Evolutionary conservation across 148 eudicot genomes (phyloP), one percentile per base, ranked within the genome.

Genomic region (Rhododendron henanense): DNA sequence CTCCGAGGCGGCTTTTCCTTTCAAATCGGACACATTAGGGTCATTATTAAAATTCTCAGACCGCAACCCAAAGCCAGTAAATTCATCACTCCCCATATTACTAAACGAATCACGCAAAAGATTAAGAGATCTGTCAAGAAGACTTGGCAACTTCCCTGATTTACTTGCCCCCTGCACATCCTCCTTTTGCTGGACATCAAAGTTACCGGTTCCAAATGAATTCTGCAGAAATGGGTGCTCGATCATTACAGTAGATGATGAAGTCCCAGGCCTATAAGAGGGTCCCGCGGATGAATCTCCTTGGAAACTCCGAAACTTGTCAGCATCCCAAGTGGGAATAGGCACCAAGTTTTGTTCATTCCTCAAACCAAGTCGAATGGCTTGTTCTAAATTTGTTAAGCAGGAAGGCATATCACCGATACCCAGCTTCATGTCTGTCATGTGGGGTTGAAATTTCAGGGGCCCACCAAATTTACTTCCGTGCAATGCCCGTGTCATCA

Each of bases 341-440:
- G 88, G 91, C 63, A 75, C 83, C 50, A 87, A 88, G 57, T 59
- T 87, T 67, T 59, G 88, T 67, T 90, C 92, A 86, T 86, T 85
- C 48, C 25, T 90, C 47, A 89, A 83, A 50, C 90, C 92, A 82
- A 77, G 84, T 76, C 83, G 92, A 85, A 78, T 84, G 19, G 94
- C 76, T 23, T 90, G 90, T 59, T 90, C 93, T 44, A 88, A 79
- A 69, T 90, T 91, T 33, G 81, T 88, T 33, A 88, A 85, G 86
- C 89, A 82, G 39, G 93, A 78, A 57, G 88, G 82, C 79, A 89
- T 89, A 87, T 94, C 94, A 84, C 91, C 88, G 71, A 95, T 90
- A 9, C 98, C 96, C 92, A 97, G 84, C 87, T 94, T 95, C 93
- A 97, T 94, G 86, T 97, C 98, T 25, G 98, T 94, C 74, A 97